phyloP scores from a whole-genome alignment of 768 basidiomycete genomes.

The Hysterangium stoloniferum region DNA sequence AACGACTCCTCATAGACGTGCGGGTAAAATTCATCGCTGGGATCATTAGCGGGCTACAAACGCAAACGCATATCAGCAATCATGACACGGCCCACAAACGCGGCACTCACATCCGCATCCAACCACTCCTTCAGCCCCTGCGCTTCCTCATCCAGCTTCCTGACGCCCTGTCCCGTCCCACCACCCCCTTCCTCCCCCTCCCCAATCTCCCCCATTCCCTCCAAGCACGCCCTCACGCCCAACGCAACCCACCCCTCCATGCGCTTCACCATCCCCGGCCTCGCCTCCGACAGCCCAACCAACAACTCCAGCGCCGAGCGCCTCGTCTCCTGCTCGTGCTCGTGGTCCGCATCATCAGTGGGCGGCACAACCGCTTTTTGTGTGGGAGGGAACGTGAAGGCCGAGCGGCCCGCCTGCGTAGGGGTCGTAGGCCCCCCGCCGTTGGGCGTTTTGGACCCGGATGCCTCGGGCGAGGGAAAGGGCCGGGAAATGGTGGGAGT shows the following conservation, averaged over 20 bases:
- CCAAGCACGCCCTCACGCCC: constrained; percentile 67
- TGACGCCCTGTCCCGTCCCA: constrained; percentile 16
- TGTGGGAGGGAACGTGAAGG: constrained; percentile 35
- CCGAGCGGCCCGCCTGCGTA: constrained; percentile 12
- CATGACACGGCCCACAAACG: constrained; percentile 1
- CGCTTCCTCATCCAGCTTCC: constrained; percentile 16
- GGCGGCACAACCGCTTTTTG: constrained; percentile 31
- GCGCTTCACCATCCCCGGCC: constrained; percentile 58
- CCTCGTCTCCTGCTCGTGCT: constrained; percentile 62
- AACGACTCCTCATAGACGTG: constrained; percentile 77
- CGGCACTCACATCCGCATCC: constrained; percentile 58
- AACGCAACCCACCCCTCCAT: constrained; percentile 64
- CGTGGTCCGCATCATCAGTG: constrained; percentile 29
- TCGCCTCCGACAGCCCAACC: constrained; percentile 70
- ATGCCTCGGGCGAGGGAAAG: constrained; percentile 22
- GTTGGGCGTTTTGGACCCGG: constrained; percentile 9
- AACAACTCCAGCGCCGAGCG: constrained; percentile 77
- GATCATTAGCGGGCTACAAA: constrained; percentile 52
- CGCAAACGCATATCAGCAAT: background rate
- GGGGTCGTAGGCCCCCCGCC: constrained; percentile 12
- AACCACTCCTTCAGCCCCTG: constrained; percentile 49
- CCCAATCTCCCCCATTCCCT: constrained; percentile 74
- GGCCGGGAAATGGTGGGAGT: constrained; percentile 46
- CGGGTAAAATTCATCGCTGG: constrained; percentile 53
- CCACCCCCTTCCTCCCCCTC: constrained; percentile 39